Percentiles rank a stretch among this genome's conserved stretches.
Evolutionary conservation across 306 rosid species (phyloP).

Genomic region (Abrus pulchellus): DNA sequence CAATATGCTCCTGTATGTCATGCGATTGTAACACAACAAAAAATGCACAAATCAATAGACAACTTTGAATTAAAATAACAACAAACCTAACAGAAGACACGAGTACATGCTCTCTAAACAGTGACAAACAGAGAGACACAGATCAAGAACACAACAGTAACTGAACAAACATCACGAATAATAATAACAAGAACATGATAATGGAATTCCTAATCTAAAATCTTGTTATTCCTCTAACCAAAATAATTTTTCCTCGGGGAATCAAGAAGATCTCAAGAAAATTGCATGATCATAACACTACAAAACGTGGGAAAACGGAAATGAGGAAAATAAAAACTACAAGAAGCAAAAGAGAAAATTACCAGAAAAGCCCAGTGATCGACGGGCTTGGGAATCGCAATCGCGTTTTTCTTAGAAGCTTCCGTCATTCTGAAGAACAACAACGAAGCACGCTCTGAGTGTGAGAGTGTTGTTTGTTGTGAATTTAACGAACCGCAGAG

Average conservation of each 20-base stretch:
- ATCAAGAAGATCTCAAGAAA: neutral
- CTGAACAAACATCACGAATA: conserved; percentile 10
- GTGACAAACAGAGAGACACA: neutral
- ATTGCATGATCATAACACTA: neutral
- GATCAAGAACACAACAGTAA: neutral
- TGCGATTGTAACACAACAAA: conserved; percentile 39
- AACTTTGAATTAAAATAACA: neutral
- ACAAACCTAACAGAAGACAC: neutral
- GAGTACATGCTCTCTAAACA: neutral
- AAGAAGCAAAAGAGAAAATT: conserved; percentile 10
- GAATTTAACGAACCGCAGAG: conserved; percentile 19
- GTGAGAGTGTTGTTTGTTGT: neutral
- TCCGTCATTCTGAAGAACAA: conserved; percentile 24
- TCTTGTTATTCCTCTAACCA: neutral
- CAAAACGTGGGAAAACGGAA: neutral
- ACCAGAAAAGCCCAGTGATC: conserved; percentile 90
- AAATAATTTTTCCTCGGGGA: neutral
- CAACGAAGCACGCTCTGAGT: neutral
- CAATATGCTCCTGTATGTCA: conserved; percentile 71
- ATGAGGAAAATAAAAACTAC: neutral
- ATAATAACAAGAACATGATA: neutral
- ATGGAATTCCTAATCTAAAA: conserved; percentile 14
- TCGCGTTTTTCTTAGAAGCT: conserved; percentile 35
- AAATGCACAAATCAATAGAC: conserved; percentile 11
- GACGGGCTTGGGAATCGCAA: conserved; percentile 25